These are phyloP conservation scores for Boletellus dicymbophilus DNA, from an alignment of 1,284 basidiomycete species.

Conservation along the genomic window DNA sequence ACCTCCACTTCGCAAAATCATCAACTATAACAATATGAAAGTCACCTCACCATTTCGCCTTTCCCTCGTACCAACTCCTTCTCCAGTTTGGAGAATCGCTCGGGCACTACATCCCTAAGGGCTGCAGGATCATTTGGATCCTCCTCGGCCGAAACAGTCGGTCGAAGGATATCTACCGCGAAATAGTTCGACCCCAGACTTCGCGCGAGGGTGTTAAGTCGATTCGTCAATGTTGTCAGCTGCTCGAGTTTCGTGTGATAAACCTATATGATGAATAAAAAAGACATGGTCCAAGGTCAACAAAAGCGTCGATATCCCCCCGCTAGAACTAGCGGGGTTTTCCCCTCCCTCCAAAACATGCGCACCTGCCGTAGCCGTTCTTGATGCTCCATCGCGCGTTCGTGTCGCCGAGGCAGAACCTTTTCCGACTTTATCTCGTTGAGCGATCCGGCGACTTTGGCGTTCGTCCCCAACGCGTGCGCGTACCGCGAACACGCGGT, in stretches of 20 bases:
- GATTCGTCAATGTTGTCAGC: slow-evolving; percentile 62
- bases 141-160: slow-evolving; percentile 44
- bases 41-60: slow-evolving; percentile 67
- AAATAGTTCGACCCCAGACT: slow-evolving; percentile 62
- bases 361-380: slow-evolving; percentile 76
- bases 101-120: slow-evolving; percentile 71
- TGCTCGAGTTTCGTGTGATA: slow-evolving; percentile 83
- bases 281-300: neutral
- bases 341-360: too few relatives aligned
- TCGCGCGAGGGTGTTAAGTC: slow-evolving; percentile 55
- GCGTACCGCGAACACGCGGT: slow-evolving; percentile 62
- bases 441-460: slow-evolving; percentile 57
- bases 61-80: slow-evolving; percentile 81
- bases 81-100: slow-evolving; percentile 75
- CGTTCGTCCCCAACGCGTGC: slow-evolving; percentile 67
- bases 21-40: neutral
- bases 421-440: slow-evolving; percentile 61
- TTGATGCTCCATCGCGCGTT: slow-evolving; percentile 63
- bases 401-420: slow-evolving; percentile 66
- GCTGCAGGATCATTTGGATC: slow-evolving; percentile 40
- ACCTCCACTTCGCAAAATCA: too few relatives aligned
- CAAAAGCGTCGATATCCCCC: neutral
- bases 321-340: too few relatives aligned
- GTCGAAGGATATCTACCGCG: slow-evolving; percentile 54
- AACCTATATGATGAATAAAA: slow-evolving; percentile 39